Evolutionary conservation across 345 rosid species (phyloP).

Genomic region (Eucalyptus guilfoylei): DNA sequence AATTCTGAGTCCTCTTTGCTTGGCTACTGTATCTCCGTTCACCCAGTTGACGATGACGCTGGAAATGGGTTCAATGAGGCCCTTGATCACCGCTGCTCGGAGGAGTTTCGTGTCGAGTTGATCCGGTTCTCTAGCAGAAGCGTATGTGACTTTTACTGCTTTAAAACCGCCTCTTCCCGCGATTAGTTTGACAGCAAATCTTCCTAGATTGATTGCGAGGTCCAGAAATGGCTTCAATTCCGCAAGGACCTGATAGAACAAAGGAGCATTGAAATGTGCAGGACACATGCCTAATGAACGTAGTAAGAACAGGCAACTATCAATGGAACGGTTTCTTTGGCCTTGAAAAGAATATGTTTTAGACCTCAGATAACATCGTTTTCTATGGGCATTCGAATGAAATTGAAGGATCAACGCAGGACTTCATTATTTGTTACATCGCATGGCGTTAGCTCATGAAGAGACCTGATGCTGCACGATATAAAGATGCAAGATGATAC

Average conservation of each 20-base stretch:
- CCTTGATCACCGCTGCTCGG: slow-evolving; percentile 71
- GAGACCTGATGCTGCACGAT: background rate
- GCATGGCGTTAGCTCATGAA: background rate
- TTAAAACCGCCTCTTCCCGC: slow-evolving; percentile 86
- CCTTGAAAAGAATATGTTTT: background rate
- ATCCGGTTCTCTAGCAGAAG: slow-evolving; percentile 65
- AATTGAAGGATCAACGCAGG: background rate
- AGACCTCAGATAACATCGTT: background rate
- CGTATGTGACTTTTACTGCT: slow-evolving; percentile 59
- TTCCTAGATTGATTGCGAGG: slow-evolving; percentile 64
- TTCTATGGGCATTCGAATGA: background rate
- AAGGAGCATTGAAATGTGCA: background rate
- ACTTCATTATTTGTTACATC: background rate
- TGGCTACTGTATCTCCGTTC: slow-evolving; percentile 70
- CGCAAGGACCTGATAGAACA: slow-evolving; percentile 42
- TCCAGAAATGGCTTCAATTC: slow-evolving; percentile 72
- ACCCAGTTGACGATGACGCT: slow-evolving; percentile 63
- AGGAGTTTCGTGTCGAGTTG: slow-evolving; percentile 83
- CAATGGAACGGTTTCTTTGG: background rate
- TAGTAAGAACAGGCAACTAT: background rate
- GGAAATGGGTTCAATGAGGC: slow-evolving; percentile 73
- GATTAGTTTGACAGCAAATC: slow-evolving; percentile 71
- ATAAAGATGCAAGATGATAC: slow-evolving; percentile 2
- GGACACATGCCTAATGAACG: background rate
- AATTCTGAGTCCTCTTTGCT: slow-evolving; percentile 65